Base-by-base conservation (phyloP, 106 monocot genomes). In the Allium cepa region DNA sequence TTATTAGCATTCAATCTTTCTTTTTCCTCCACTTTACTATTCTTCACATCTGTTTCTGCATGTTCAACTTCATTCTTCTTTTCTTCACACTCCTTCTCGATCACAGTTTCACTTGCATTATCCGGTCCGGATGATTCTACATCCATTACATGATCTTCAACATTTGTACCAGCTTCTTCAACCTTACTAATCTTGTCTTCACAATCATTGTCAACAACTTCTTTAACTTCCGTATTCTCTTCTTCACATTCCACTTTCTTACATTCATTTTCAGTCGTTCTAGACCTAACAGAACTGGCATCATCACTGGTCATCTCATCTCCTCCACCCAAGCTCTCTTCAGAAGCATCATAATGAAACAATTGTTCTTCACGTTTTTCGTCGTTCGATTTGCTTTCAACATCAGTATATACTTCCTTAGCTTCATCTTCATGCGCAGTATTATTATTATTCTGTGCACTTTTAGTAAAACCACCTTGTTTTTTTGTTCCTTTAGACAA, bases 1-100 rank as follows among this genome's bases (percentile, higher is more conserved):
- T 79, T 79, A 50, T 66, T 12, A 45, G 45, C 47, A 12, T 46
- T 63, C 46, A 47, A 11, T 8, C 46, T 46, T 8, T n/a, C 47
- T 46, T 46, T 11, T 12, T 18, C 51, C 11, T 16, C 46, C 1
- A 57, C 13, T 1, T 51, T 45, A 36, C 59, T 60, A 50, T 62
- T 27, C 18, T 53, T 72, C 11, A 14, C 53, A 50, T 13, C 8
- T 11, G 47, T 11, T 50, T 15, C 26, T 17, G 10, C 17, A 47
- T 3, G n/a, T 4, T 8, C 13, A 13, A 1, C 47, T 13, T 2
- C 36, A 1, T 36, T 1, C 11, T 46, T 45, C 28, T 3, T 11
- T 6, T 26, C 62, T 9, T 26, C 28, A 22, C 7, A 26, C 2
- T 26, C 62, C 11, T 11, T 11, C 26, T 10, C 28, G 1, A 12